Evolutionary conservation across 176 grass and related monocot genomes (phyloP).

Genomic region (Neostapfia colusana): DNA sequence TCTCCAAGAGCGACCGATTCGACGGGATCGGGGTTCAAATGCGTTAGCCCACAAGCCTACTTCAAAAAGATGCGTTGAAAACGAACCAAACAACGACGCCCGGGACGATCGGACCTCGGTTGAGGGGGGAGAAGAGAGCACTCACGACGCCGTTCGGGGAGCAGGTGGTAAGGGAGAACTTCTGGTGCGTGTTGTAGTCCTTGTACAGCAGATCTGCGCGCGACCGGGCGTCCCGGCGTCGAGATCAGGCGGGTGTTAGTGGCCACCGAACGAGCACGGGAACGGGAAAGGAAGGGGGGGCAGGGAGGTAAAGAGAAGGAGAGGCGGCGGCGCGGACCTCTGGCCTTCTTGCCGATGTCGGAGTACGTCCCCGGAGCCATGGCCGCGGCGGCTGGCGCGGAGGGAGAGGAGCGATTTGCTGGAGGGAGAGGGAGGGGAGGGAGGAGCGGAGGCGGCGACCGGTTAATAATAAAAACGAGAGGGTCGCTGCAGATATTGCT

Average conservation of each 20-base stretch:
- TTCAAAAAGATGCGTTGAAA: neutral
- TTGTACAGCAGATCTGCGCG: constrained; percentile 78
- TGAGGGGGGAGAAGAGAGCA: neutral
- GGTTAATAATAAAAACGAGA: constrained; percentile 17
- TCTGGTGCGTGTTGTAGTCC: constrained; percentile 79
- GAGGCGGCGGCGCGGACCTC: constrained; percentile 42
- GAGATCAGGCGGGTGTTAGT: constrained; percentile 2
- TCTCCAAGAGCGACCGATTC: neutral
- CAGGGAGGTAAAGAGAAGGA: neutral
- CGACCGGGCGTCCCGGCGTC: neutral
- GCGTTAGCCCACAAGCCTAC: neutral
- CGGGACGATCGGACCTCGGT: neutral
- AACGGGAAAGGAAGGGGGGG: neutral
- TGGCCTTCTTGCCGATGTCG: constrained; percentile 81
- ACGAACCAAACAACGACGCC: neutral
- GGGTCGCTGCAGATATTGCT: constrained; percentile 40
- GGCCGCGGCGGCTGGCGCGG: neutral
- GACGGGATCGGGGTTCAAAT: neutral
- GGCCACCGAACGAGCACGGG: neutral
- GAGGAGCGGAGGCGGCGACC: constrained; percentile 25
- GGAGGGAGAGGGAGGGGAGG: neutral
- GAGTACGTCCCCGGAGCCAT: constrained; percentile 79
- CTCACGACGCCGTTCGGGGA: constrained; percentile 73
- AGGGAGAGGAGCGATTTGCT: neutral
- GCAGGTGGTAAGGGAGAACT: constrained; percentile 70